Conservation (phyloP, 345 rosid species). For the Leavenworthia alabamica region DNA sequence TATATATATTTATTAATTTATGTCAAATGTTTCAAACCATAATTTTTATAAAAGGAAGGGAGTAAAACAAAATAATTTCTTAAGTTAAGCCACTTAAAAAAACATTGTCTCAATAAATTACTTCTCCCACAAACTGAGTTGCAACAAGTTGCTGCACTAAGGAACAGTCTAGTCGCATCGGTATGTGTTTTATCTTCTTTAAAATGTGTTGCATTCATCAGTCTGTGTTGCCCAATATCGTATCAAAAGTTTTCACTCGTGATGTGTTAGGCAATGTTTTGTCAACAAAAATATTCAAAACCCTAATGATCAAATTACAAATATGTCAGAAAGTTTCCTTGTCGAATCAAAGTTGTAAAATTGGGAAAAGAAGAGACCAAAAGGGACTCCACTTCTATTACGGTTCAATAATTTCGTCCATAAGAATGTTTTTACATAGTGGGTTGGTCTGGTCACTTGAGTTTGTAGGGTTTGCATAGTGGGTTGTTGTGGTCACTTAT, state of each 20-base stretch:
- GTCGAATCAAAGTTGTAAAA: slow-evolving; percentile 12
- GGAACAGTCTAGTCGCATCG: background rate
- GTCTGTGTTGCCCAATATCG: background rate
- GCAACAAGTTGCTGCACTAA: background rate
- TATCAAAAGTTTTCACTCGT: background rate
- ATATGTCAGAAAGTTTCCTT: slow-evolving; percentile 4
- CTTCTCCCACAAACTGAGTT: background rate
- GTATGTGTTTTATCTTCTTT: background rate
- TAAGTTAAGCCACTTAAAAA: background rate
- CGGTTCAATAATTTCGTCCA: slow-evolving; percentile 19
- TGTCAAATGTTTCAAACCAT: no score
- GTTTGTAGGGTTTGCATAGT: slow-evolving; percentile 5
- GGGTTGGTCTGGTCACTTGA: slow-evolving; percentile 15
- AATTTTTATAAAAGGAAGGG: no score
- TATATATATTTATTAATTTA: no score
- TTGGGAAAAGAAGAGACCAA: slow-evolving; percentile 15
- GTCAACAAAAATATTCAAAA: background rate
- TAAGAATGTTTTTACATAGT: slow-evolving; percentile 14
- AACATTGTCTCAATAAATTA: slow-evolving; percentile 2
- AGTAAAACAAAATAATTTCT: background rate
- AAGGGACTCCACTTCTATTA: background rate
- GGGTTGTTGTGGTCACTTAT: slow-evolving; percentile 4
- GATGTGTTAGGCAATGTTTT: background rate
- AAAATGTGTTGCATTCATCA: background rate
- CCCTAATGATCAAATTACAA: background rate